Percentiles rank a stretch among this genome's conserved stretches.
Conservation (phyloP, 257 asterid species). For the Schizonepeta tenuifolia region DNA sequence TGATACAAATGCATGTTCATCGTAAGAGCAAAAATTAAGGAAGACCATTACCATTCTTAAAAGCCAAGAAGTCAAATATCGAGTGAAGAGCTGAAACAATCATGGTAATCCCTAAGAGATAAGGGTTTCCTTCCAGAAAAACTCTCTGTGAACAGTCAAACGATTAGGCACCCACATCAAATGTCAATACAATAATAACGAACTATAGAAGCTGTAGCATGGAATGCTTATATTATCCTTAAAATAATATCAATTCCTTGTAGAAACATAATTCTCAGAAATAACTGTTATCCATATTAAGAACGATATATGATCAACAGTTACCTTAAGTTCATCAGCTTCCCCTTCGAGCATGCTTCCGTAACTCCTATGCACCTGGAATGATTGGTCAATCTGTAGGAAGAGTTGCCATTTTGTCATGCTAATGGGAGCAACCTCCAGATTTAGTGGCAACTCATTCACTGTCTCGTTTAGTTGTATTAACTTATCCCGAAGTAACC, state of each 20-base stretch:
- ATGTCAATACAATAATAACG: constrained; percentile 4
- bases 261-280: constrained; percentile 7
- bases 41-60: constrained; percentile 77
- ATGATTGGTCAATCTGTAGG: constrained; percentile 96
- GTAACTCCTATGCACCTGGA: constrained; percentile 88
- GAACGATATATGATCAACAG: not conserved
- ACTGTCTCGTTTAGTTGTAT: constrained; percentile 79
- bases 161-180: constrained; percentile 34
- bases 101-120: constrained; percentile 87
- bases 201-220: constrained; percentile 2
- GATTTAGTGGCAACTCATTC: constrained; percentile 76
- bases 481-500: constrained; percentile 91
- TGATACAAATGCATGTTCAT: constrained; percentile 25
- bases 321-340: constrained; percentile 97
- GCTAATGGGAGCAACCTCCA: constrained; percentile 94
- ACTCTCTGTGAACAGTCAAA: constrained; percentile 74
- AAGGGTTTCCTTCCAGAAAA: constrained; percentile 96
- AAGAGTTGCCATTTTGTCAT: constrained; percentile 97
- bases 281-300: not conserved
- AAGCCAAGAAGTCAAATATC: constrained; percentile 90
- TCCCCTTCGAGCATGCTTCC: constrained; percentile 99
- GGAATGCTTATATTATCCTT: not conserved
- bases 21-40: constrained; percentile 6
- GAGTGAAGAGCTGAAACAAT: constrained; percentile 89
- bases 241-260: not conserved